Conservation (phyloP, 306 rosid genomes). For the Benincasa hispida region DNA sequence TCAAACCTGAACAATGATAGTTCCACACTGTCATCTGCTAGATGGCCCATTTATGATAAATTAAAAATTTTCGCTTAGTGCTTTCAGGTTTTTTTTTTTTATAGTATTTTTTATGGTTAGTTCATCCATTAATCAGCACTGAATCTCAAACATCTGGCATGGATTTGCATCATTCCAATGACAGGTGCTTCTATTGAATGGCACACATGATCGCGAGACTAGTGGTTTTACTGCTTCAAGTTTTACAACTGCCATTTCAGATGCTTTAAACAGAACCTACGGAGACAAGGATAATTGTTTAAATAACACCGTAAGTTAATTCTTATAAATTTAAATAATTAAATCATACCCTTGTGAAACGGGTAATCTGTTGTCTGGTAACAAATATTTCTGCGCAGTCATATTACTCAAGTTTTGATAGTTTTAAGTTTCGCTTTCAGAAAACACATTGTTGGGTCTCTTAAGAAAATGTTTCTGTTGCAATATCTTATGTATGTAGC, state of each 20-base stretch:
- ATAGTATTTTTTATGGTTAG: neutral
- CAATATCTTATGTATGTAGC: slow-evolving; percentile 32
- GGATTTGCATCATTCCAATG: neutral
- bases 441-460: neutral
- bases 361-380: neutral
- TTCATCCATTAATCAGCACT: neutral
- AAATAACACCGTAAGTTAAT: slow-evolving; percentile 43
- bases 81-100: neutral
- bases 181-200: slow-evolving; percentile 72
- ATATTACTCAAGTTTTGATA: neutral
- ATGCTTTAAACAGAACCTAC: slow-evolving; percentile 76
- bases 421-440: neutral
- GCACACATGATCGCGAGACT: slow-evolving; percentile 74
- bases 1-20: neutral
- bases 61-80: neutral
- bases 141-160: neutral
- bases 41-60: neutral
- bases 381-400: slow-evolving; percentile 1
- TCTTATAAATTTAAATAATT: neutral
- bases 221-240: slow-evolving; percentile 67
- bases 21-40: neutral
- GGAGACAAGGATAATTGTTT: slow-evolving; percentile 51
- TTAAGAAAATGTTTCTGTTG: neutral
- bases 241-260: slow-evolving; percentile 74
- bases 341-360: neutral